Evolutionary conservation across 345 rosid species (phyloP).

Genomic region (Xanthoceras sorbifolium): DNA sequence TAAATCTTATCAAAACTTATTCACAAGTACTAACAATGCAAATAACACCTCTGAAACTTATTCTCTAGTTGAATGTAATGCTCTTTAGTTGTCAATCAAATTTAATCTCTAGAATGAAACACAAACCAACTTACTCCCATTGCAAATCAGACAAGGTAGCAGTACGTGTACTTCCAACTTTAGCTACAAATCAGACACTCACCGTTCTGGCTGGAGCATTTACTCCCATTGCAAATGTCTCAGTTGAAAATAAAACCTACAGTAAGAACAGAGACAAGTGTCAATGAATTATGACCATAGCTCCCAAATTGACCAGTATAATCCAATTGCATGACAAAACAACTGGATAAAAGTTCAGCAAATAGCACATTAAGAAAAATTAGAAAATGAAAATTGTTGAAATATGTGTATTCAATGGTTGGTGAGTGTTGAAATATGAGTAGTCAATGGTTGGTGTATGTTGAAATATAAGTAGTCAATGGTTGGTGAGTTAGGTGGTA

Average conservation of each 20-base stretch:
- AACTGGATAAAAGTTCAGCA: neutral
- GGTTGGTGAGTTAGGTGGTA: too few species aligned
- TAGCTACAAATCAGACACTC: constrained; percentile 31
- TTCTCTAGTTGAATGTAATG: neutral
- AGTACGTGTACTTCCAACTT: constrained; percentile 5
- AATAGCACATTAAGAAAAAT: neutral
- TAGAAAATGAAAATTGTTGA: neutral
- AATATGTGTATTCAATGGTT: too few species aligned
- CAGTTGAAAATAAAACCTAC: constrained; percentile 93
- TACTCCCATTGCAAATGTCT: constrained; percentile 99
- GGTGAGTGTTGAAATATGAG: too few species aligned
- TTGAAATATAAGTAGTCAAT: too few species aligned
- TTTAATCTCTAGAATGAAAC: neutral
- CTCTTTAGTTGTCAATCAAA: neutral
- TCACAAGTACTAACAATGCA: neutral
- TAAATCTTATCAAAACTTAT: neutral
- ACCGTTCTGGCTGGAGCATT: constrained; percentile 99
- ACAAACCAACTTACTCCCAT: neutral
- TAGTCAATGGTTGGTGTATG: too few species aligned
- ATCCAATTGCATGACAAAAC: constrained; percentile 12
- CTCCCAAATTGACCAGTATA: neutral
- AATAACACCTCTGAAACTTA: constrained; percentile 1
- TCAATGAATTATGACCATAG: constrained; percentile 16
- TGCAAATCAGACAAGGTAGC: neutral
- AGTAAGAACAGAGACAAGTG: constrained; percentile 29